Conservation (phyloP, 495 filamentous ascomycete species). For the Hypoxylon subgilvum region DNA sequence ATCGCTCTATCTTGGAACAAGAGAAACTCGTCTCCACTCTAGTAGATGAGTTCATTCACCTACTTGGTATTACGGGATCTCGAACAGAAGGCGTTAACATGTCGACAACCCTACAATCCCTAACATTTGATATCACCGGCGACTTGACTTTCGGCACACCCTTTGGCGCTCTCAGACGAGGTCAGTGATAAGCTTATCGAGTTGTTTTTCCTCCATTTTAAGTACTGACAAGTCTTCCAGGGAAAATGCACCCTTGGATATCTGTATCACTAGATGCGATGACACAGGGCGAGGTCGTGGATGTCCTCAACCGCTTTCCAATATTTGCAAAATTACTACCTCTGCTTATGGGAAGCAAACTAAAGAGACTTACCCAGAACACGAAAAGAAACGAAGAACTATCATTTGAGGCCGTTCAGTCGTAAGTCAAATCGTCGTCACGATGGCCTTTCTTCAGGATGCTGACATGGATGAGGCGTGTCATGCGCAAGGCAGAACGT, state of each 20-base stretch:
- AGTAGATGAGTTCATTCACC: constrained; percentile 14
- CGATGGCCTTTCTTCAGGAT: not conserved
- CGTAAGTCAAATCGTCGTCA: constrained; percentile 12
- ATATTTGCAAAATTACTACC: no score
- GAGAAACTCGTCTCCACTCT: constrained; percentile 47
- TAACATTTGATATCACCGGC: constrained; percentile 56
- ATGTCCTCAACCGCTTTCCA: no score
- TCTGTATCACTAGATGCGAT: no score
- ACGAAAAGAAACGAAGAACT: no score
- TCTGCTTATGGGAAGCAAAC: no score
- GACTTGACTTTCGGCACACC: constrained; percentile 58
- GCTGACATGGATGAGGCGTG: constrained; percentile 16
- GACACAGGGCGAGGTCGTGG: no score
- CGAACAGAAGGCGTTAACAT: constrained; percentile 16
- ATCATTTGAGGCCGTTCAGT: constrained; percentile 28
- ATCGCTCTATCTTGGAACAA: constrained; percentile 48
- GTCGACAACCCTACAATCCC: constrained; percentile 7
- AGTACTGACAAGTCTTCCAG: not conserved
- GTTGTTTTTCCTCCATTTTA: not conserved
- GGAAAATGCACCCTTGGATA: no score
- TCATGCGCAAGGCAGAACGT: constrained; percentile 10
- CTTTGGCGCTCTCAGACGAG: constrained; percentile 52
- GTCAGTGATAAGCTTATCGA: constrained; percentile 16
- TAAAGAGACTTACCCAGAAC: no score
- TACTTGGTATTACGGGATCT: constrained; percentile 10